These are phyloP conservation scores for Bretschneidera sinensis DNA, from an alignment of 345 rosid genomes.

Conservation along the genomic window DNA sequence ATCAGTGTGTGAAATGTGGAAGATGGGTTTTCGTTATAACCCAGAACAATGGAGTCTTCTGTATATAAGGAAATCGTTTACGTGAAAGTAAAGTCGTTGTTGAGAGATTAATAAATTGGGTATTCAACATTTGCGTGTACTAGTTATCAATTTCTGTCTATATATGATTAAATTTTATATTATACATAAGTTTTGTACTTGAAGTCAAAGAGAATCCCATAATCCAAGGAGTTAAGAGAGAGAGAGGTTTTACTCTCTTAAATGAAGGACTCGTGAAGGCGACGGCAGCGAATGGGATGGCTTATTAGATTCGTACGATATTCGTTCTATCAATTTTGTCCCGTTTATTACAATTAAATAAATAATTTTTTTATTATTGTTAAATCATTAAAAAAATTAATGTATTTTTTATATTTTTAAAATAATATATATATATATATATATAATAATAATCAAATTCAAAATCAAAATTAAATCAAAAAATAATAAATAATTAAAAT, in stretches of 20 bases:
- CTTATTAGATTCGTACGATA: constrained; percentile 28
- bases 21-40: background rate
- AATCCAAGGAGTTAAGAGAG: constrained; percentile 31
- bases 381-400: too few relatives aligned
- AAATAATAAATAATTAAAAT: too few relatives aligned
- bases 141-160: background rate
- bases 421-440: too few relatives aligned
- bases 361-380: too few relatives aligned
- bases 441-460: too few relatives aligned
- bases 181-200: background rate
- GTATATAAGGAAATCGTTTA: constrained; percentile 1
- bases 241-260: constrained; percentile 5
- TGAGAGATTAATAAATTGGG: constrained; percentile 17
- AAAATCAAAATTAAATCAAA: too few relatives aligned
- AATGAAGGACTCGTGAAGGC: constrained; percentile 57
- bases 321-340: too few relatives aligned
- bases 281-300: constrained; percentile 36
- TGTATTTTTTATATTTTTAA: too few relatives aligned
- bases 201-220: constrained; percentile 35
- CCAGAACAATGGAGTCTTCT: constrained; percentile 18
- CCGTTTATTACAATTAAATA: too few relatives aligned
- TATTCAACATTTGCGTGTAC: constrained; percentile 17
- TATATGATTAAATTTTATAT: too few relatives aligned
- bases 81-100: constrained; percentile 32
- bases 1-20: background rate